Base-by-base conservation (phyloP, 768 basidiomycete genomes). In the Coprinopsis sp. region DNA sequence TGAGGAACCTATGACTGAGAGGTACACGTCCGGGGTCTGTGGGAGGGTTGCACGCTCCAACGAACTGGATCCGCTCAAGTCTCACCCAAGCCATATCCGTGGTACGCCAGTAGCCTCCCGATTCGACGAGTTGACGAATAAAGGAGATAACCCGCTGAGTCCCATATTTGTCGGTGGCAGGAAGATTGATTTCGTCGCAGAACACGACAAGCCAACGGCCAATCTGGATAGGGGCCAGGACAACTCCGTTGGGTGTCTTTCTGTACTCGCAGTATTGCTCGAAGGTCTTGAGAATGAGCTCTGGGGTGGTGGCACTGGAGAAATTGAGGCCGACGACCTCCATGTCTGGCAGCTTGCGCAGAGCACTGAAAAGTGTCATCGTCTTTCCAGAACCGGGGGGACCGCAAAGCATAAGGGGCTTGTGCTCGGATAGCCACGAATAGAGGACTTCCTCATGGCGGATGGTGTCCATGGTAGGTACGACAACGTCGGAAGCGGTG, bases 381-480 rank as follows among this genome's bases (percentile, higher is more conserved):
- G 96, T 99, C 71, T 99, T 99, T 19, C 96, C 96, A 18, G 96
- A 98, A 60, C 96, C 96, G n/a, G 96, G 96, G 58, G 96, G 96
- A 37, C 96, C 96, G 62, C 94, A 99, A 21, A 99, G 78, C 81
- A 99, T 89, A 45, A 99, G 78, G 16, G 96, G 96, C 58, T 97
- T 97, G 68, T 98, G 96, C 63, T 98, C 96, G 2, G 93, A 92
- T 5, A 99, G 73, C 96, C 96, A 98, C 1, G 95, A 97, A 64
- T 99, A 98, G 5, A 99, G 72, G 19, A 99, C 92, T 61, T 98
- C 95, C 64, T 99, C 96, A 63, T 99, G 96, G 34, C 96, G 90
- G 21, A 97, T 87, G 3, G 96, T 99, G 58, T 99, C 96, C 74
- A 98, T 84, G 3, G 96, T 99, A 2, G 96, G 96, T 27, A 99